Percentiles rank a stretch among this genome's conserved stretches.
phyloP scores from a whole-genome alignment of 331 rosid species.

The Quercus phellos region DNA sequence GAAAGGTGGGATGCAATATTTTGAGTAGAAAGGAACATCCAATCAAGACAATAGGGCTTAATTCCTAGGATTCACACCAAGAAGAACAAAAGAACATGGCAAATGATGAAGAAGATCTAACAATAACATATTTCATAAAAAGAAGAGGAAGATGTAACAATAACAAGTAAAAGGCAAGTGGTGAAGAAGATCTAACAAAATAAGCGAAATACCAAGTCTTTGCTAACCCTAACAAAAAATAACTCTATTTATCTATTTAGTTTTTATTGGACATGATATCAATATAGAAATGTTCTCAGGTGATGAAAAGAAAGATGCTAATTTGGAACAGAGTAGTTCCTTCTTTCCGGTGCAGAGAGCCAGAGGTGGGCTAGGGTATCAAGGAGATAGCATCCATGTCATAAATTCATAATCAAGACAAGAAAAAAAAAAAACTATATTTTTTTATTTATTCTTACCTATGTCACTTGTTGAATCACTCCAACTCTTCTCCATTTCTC shows the following conservation, averaged over 20 bases:
- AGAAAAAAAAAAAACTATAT: constrained; percentile 18
- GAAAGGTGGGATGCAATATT: neutral
- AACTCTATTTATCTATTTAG: neutral
- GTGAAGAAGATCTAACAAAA: neutral
- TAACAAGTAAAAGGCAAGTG: neutral
- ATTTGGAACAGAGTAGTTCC: constrained; percentile 11
- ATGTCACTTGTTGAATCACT: constrained; percentile 31
- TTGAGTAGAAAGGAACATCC: neutral
- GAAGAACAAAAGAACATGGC: neutral
- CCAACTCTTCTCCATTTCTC: constrained; percentile 13
- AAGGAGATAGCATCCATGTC: constrained; percentile 49
- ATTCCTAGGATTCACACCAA: neutral
- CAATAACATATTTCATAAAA: no score
- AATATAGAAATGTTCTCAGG: constrained; percentile 19
- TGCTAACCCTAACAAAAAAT: neutral
- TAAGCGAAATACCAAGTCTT: neutral
- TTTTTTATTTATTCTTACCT: constrained; percentile 15
- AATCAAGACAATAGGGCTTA: neutral
- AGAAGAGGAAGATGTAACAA: neutral
- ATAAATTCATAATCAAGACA: constrained; percentile 40
- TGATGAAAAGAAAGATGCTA: neutral
- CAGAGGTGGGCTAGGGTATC: constrained; percentile 54
- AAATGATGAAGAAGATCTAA: neutral
- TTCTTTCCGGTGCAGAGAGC: constrained; percentile 22
- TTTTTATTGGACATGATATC: neutral